A percentile compares a stretch with the other conserved stretches of the same genome.
Conservation (phyloP, 768 basidiomycete genomes). For the Agaricus subrufescens region DNA sequence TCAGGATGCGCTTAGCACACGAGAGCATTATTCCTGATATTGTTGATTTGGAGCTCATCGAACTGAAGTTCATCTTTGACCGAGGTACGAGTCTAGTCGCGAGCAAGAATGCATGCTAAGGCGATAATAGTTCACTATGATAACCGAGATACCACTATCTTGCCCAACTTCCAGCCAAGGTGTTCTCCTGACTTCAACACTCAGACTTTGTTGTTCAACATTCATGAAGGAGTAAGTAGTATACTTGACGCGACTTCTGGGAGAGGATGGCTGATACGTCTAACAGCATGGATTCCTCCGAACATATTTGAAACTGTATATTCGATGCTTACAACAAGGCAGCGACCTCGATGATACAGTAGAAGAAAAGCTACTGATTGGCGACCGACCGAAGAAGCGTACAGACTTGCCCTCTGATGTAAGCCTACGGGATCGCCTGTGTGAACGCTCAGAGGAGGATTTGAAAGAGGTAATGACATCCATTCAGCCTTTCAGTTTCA, state of each 20-base stretch:
- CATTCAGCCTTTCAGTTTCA: background rate
- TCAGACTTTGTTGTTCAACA: conserved; percentile 66
- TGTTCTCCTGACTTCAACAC: conserved; percentile 47
- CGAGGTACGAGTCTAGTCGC: conserved; percentile 42
- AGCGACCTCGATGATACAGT: conserved; percentile 78
- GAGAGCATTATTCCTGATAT: conserved; percentile 68
- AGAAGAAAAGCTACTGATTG: conserved; percentile 77
- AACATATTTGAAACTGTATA: conserved; percentile 72
- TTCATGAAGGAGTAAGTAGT: conserved; percentile 54
- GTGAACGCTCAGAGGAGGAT: conserved; percentile 44
- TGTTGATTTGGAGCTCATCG: conserved; percentile 79
- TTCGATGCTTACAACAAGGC: conserved; percentile 70
- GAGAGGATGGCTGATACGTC: background rate
- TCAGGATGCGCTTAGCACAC: conserved; percentile 77
- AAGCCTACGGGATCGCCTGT: conserved; percentile 56
- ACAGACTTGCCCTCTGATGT: conserved; percentile 42
- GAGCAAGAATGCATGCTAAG: background rate
- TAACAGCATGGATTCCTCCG: conserved; percentile 66
- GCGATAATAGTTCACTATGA: conserved; percentile 67
- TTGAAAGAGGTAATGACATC: conserved; percentile 40
- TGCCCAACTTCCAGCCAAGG: conserved; percentile 75
- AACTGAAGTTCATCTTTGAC: conserved; percentile 79
- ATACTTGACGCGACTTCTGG: background rate
- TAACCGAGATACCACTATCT: conserved; percentile 79
- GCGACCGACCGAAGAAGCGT: conserved; percentile 71